Conservation (phyloP, 2,329 filamentous ascomycete genomes). For the Fusarium continuum region DNA sequence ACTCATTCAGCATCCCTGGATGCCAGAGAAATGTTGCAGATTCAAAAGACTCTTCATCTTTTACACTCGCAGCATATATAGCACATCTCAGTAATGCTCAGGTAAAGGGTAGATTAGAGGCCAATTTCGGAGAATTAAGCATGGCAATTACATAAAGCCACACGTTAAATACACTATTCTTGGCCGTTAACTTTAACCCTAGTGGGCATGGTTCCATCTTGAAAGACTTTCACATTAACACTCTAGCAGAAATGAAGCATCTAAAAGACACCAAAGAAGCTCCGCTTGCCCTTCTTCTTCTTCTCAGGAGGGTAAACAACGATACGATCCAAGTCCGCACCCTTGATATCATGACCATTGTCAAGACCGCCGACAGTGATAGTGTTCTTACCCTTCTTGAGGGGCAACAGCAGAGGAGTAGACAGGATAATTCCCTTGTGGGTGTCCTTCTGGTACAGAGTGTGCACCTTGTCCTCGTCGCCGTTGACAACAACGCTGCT, state of each 20-base stretch:
- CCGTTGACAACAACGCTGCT: constrained; percentile 68
- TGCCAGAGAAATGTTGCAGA: too few relatives aligned
- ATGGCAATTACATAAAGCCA: too few relatives aligned
- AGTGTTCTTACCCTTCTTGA: constrained; percentile 63
- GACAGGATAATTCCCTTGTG: constrained; percentile 68
- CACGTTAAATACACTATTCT: too few relatives aligned
- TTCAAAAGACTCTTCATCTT: too few relatives aligned
- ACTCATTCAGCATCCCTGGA: too few relatives aligned
- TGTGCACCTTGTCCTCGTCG: constrained; percentile 54
- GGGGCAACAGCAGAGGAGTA: constrained; percentile 62
- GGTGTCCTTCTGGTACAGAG: constrained; percentile 61
- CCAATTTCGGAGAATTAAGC: too few relatives aligned
- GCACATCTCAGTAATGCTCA: too few relatives aligned
- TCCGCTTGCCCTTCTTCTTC: constrained; percentile 24
- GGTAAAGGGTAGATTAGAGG: too few relatives aligned
- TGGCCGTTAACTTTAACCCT: too few relatives aligned
- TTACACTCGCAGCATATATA: too few relatives aligned
- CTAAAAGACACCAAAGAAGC: constrained; percentile 4
- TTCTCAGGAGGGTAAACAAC: constrained; percentile 67
- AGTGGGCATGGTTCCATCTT: too few relatives aligned
- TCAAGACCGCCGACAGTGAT: constrained; percentile 66
- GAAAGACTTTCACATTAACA: background rate
- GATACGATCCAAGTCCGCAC: constrained; percentile 67
- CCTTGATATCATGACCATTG: constrained; percentile 65
- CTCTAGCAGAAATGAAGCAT: fast-evolving